Conservation (phyloP, 257 asterid species). For the Pogostemon cablin region DNA sequence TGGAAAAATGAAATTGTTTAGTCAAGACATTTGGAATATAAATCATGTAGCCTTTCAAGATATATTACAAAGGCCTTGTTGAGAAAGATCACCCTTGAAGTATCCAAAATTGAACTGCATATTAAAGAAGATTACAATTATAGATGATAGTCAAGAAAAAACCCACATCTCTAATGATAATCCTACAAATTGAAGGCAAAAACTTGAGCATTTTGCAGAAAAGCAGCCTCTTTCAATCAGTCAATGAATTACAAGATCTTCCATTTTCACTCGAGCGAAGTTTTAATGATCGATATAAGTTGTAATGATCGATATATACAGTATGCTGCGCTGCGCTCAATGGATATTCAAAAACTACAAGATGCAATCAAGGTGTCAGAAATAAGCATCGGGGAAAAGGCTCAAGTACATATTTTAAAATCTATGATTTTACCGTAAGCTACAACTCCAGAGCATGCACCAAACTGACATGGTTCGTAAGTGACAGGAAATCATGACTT, state of each 20-base stretch:
- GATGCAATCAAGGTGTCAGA: slow-evolving; percentile 26
- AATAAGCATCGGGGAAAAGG: not conserved
- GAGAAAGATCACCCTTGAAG: too few relatives aligned
- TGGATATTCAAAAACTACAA: slow-evolving; percentile 85
- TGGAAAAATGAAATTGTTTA: not conserved
- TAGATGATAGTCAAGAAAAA: not conserved
- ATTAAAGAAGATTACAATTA: slow-evolving; percentile 12
- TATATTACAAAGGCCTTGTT: too few relatives aligned
- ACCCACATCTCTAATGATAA: not conserved
- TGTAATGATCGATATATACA: slow-evolving; percentile 70
- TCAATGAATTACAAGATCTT: slow-evolving; percentile 51
- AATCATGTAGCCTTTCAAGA: not conserved
- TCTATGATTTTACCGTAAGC: too few relatives aligned
- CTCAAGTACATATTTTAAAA: too few relatives aligned
- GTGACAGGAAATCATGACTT: too few relatives aligned
- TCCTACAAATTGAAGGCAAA: not conserved
- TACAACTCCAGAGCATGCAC: too few relatives aligned
- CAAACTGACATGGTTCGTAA: too few relatives aligned
- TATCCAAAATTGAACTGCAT: slow-evolving; percentile 1
- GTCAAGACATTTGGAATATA: not conserved
- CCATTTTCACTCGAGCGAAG: slow-evolving; percentile 76
- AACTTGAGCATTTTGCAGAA: not conserved
- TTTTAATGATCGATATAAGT: slow-evolving; percentile 63
- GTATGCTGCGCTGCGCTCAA: slow-evolving; percentile 93
- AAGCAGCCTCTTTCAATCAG: not conserved